Base-by-base conservation (phyloP, 2,329 filamentous ascomycete species). In the Aspergillus persii region DNA sequence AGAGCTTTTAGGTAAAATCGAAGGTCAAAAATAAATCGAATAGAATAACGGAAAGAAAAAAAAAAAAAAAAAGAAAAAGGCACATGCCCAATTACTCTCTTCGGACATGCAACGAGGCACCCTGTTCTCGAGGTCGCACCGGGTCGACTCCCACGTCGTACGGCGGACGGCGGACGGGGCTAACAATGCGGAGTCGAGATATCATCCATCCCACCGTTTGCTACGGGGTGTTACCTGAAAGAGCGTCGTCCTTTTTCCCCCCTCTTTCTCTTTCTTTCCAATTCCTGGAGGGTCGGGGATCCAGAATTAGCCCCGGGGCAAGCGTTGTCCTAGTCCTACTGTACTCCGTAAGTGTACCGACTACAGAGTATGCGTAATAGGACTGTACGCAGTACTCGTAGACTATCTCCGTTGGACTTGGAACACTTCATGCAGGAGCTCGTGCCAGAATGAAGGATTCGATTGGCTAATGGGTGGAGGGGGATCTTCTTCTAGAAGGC, bases 401-500 rank as follows among this genome's bases (percentile, higher is more conserved):
- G 18, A 23, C 18, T 23, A 41, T 47, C 44, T 47, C 44, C 18
- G 18, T 23, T 23, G 18, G 18, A 23, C 18, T 23, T 23, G 2
- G 18, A 23, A 23, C 18, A 23, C 18, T 23, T 23, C 18, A 23
- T 23, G 18, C 18, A 23, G 18, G 18, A 23, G 44, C 29, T 39
- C 12, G 55, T 53, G 55, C 30, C 7, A 27, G 30, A n/a, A n/a
- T 4, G 23, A 12, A 9, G 39, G 12, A 4, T 48, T 15, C 58
- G 46, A 66, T 63, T 66, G 62, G 61, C 30, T 8, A 52, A 12
- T 29, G 27, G n/a, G 47, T 33, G 36, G 30, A 57, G 51, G 8
- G 23, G 18, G 30, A 9, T 12, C 50, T 54, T 23, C 12, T 56
- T 58, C 47, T 27, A 55, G 65, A 54, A 66, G 60, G 64, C 63